A percentile compares a stretch with the other conserved stretches of the same genome.
phyloP scores from a whole-genome alignment of 1,284 basidiomycete genomes.

The Puccinia hordei region DNA sequence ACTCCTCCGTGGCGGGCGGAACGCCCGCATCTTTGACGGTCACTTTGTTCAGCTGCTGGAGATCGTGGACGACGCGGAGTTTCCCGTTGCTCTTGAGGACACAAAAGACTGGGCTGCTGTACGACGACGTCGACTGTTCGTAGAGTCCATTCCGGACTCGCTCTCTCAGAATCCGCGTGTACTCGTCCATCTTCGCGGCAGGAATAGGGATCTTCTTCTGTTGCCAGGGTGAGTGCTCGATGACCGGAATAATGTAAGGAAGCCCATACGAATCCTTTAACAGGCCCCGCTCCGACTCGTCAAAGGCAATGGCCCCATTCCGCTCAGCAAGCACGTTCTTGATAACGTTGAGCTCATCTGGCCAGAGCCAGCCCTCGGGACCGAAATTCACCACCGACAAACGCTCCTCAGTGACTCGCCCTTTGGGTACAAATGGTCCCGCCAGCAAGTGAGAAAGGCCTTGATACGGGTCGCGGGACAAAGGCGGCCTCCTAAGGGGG shows the following conservation, averaged over 20 bases:
- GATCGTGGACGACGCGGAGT: constrained; percentile 7
- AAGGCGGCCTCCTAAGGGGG: background rate
- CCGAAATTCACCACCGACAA: background rate
- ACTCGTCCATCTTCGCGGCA: background rate
- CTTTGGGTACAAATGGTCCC: background rate
- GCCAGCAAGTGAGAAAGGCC: background rate
- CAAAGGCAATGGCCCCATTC: background rate
- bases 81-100: constrained; percentile 1
- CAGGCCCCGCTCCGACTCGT: background rate
- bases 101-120: constrained; percentile 14
- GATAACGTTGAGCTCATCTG: background rate
- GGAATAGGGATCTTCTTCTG: background rate
- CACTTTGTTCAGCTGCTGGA: constrained; percentile 20
- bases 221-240: background rate
- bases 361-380: background rate
- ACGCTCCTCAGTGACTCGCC: background rate
- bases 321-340: background rate
- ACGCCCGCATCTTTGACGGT: constrained; percentile 20
- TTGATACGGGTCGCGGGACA: constrained; percentile 7
- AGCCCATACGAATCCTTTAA: constrained; percentile 5
- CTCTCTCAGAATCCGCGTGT: constrained; percentile 11
- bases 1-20: constrained; percentile 1
- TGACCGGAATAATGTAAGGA: constrained; percentile 21
- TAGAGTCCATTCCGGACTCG: background rate
- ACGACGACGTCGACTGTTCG: constrained; percentile 12